Evolutionary conservation across 352 stramenopile species (phyloP), one percentile per base, ranked within the genome.

Genomic region (Globisporangium nagaii): DNA sequence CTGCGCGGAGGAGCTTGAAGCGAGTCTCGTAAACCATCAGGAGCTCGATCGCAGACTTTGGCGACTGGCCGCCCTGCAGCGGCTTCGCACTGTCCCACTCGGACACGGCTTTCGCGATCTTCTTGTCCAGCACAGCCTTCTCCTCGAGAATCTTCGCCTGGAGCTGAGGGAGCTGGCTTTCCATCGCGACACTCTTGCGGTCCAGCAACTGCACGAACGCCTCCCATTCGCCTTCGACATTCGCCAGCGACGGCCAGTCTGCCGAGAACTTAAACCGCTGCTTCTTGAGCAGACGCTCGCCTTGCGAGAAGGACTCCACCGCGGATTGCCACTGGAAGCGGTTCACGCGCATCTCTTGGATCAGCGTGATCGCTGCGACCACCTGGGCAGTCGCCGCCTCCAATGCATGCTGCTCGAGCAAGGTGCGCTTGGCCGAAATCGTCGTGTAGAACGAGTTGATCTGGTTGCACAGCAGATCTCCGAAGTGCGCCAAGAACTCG

Each of bases 71-170:
- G 24, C 86, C 84, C 71, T 94, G 74, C 5, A 96, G 52, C 0
- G 86, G 84, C 63, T 96, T 96, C 3, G 71, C 71, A 31, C 52
- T 67, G 57, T 96, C 86, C 86, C 86, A 96, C 37, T 96, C 86
- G 4, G 58, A 32, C 24, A 94, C 81, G 17, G 83, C 68, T 49
- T 88, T 86, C 13, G 50, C 53, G 43, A 96, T 88, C 60, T 93
- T 93, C 63, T 71, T 80, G 53, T 96, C 73, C 6, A 97, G 73
- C 10, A 76, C 75, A 42, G 86, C 89, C 58, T 99, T 97, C 62
- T 99, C 97, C 44, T 96, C 89, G 17, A 98, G 68, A 50, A 99
- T 97, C 51, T 98, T 98, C 27, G 90, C 88, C 69, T 99, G 97
- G 12, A 99, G 71, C 52, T 98, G 75, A 19, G 97, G 96, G 22